Evolutionary conservation across 768 basidiomycete species (phyloP), one percentile per base, ranked within the genome.

Genomic region (Leccinum ochraceum): DNA sequence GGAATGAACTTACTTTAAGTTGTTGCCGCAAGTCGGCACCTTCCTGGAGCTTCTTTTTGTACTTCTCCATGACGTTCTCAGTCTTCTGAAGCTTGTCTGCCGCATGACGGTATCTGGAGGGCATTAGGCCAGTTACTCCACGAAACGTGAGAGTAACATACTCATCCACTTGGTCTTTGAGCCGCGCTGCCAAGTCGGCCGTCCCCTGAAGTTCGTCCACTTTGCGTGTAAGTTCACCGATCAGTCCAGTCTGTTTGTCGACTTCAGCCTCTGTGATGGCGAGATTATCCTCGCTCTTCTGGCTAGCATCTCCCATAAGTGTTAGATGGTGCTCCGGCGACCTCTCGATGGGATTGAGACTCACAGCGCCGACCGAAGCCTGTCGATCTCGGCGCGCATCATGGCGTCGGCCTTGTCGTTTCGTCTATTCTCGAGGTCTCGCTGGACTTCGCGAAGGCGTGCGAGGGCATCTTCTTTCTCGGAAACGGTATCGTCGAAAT

Each of bases 1-100:
- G 28, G 69, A 67, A 26, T 11, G 71, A 66, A 66, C 75, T 39
- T 58, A 89, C 92, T 77, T 91, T 93, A 69, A 95, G 86, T 59
- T 88, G 87, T 63, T 93, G 92, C 28, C 94, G 86, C 20, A 95
- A 79, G 64, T 96, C 93, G 14, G 91, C 94, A 4, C 90, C 86
- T 72, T 98, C 97, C 68, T 98, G 96, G 1, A 98, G 82, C 76
- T 98, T 99, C 82, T 93, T 95, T 79, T 95, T 96, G 76, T 98
- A 95, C 74, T 98, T 99, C 76, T 98, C 95, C 84, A 97, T 92
- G 30, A 97, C 95, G 69, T 95, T 95, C 76, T 98, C 97, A 1
- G 88, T 90, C 80, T 98, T 98, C 67, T 92, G 89, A 46, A 95
- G 79, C 65, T 87, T 92, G 68, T 98, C 97, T 4, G 92, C 90